These are phyloP conservation scores for Lipomyces lipofer DNA, from an alignment of 805 yeast species.

Conservation along the genomic window DNA sequence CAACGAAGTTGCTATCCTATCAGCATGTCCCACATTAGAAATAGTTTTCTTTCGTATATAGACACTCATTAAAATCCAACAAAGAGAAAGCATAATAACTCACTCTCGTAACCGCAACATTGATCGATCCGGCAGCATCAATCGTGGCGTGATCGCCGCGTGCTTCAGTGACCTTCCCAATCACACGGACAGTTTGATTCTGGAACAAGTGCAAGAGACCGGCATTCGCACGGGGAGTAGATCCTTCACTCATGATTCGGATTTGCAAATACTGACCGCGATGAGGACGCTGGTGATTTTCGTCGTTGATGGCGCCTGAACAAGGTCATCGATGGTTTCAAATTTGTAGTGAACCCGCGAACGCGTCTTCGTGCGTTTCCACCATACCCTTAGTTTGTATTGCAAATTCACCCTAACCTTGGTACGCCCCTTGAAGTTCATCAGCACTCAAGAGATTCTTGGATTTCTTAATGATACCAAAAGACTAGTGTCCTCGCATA, in stretches of 20 bases:
- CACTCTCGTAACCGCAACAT: slow-evolving; percentile 33
- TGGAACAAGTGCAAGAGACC: slow-evolving; percentile 29
- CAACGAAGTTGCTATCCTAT: slow-evolving; percentile 8
- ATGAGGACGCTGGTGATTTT: no score
- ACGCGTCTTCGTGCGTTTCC: no score
- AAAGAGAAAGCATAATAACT: slow-evolving; percentile 6
- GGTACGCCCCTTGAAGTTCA: no score
- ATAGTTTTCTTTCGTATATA: background rate
- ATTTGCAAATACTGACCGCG: no score
- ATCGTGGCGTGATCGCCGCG: slow-evolving; percentile 34
- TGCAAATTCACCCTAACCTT: no score
- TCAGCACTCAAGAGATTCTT: no score
- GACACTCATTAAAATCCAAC: background rate
- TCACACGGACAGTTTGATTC: slow-evolving; percentile 36
- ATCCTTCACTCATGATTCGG: slow-evolving; percentile 11
- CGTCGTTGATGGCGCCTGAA: no score
- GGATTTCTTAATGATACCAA: no score
- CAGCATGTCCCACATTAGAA: background rate
- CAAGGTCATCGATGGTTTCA: no score
- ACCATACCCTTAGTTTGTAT: no score
- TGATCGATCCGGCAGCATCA: slow-evolving; percentile 41
- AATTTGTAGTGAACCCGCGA: no score
- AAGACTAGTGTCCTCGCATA: no score
- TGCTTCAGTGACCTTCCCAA: slow-evolving; percentile 39
- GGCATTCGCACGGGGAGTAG: slow-evolving; percentile 40